Conservation (phyloP, 495 filamentous ascomycete species). For the Viridothelium virens region DNA sequence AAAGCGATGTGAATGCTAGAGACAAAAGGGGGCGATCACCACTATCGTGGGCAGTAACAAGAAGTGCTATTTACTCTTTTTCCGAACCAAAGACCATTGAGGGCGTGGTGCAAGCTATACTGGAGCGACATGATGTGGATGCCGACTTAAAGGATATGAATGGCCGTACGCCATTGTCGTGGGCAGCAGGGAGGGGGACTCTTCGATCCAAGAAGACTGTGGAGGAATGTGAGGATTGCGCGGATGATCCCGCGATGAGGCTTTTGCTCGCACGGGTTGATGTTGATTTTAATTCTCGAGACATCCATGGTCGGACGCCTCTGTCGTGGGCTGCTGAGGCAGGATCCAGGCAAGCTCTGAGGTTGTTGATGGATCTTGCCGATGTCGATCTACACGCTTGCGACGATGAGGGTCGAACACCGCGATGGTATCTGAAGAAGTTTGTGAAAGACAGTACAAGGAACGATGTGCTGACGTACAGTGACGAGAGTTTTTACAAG, state of each 20-base stretch:
- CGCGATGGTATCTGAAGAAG: neutral
- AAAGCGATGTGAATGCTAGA: too few species aligned
- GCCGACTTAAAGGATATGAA: neutral
- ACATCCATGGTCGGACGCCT: neutral
- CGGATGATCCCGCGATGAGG: neutral
- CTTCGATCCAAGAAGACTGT: neutral
- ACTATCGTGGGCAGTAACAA: too few species aligned
- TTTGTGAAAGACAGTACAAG: neutral
- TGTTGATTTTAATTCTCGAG: neutral
- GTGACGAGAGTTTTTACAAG: too few species aligned
- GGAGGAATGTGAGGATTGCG: neutral
- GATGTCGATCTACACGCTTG: neutral
- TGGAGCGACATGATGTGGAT: neutral
- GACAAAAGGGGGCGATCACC: too few species aligned
- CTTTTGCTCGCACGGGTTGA: neutral
- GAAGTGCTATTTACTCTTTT: too few species aligned
- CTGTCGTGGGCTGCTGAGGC: conserved; percentile 9
- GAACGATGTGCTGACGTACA: too few species aligned
- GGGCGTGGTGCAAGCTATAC: neutral
- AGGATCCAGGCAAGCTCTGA: neutral
- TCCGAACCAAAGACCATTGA: neutral
- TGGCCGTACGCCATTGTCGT: neutral
- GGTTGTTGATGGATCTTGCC: neutral
- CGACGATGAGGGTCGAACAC: neutral
- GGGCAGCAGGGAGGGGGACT: neutral